These are phyloP conservation scores for Fusarium tanahbumbuense DNA, from an alignment of 2,329 filamentous ascomycete species.

Conservation along the genomic window DNA sequence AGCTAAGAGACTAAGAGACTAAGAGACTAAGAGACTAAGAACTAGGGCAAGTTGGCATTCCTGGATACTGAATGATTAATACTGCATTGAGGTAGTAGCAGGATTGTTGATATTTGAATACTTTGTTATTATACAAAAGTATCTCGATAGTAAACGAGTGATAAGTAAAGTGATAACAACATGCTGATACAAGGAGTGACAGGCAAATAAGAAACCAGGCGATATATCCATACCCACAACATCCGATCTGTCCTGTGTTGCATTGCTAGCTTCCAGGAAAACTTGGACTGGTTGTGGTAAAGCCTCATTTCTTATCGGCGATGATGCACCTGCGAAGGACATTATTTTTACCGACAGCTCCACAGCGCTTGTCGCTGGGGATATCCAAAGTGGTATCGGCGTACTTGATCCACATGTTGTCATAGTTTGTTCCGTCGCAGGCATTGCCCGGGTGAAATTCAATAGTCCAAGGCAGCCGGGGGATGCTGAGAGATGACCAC, in stretches of 20 bases:
- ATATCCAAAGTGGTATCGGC: neutral
- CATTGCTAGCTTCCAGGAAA: too few species aligned
- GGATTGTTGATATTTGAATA: too few species aligned
- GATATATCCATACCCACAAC: neutral
- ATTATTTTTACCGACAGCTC: neutral
- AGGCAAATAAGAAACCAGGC: neutral
- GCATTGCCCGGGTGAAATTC: neutral
- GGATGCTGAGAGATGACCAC: neutral
- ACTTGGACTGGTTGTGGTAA: fast-evolving
- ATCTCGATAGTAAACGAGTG: neutral
- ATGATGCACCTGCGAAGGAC: neutral
- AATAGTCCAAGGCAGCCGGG: neutral
- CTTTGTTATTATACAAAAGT: neutral
- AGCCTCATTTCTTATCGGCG: neutral
- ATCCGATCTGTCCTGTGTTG: neutral
- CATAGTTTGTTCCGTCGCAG: neutral
- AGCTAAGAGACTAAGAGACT: too few species aligned
- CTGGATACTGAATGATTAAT: too few species aligned
- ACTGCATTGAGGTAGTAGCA: too few species aligned
- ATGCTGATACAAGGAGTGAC: neutral
- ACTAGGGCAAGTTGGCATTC: too few species aligned
- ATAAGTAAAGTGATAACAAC: neutral
- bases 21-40: too few species aligned
- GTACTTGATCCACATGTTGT: neutral
- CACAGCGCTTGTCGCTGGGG: neutral